Percentiles rank a stretch among this genome's conserved stretches.
phyloP scores from a whole-genome alignment of 2,329 filamentous ascomycete species.

The Simplicillium aogashimaense region DNA sequence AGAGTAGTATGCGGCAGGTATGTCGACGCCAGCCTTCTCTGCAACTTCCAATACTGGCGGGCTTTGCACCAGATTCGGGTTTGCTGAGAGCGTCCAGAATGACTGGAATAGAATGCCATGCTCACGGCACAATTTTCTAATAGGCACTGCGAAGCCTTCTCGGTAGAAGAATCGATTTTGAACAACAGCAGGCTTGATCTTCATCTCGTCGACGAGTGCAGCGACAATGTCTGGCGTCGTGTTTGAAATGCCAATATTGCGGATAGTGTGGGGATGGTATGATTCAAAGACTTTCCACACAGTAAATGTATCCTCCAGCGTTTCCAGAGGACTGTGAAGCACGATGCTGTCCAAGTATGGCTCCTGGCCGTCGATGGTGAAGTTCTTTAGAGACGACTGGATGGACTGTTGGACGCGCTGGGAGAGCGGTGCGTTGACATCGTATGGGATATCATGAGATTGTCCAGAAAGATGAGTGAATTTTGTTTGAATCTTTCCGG shows the following conservation, averaged over 20 bases:
- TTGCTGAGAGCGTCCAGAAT: constrained; percentile 45
- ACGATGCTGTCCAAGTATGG: constrained; percentile 62
- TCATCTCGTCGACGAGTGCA: constrained; percentile 34
- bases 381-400: constrained; percentile 53
- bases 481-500: constrained; percentile 80
- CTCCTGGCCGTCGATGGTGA: constrained; percentile 31
- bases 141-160: constrained; percentile 47
- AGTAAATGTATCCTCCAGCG: constrained; percentile 38
- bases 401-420: constrained; percentile 61
- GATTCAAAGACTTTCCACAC: constrained; percentile 58
- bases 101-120: constrained; percentile 36
- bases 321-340: constrained; percentile 51
- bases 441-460: constrained; percentile 51
- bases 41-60: constrained; percentile 41
- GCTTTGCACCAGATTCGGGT: constrained; percentile 25
- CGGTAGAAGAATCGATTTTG: constrained; percentile 64
- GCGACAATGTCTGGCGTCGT: constrained; percentile 47
- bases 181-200: constrained; percentile 44
- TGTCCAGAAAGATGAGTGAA: constrained; percentile 60
- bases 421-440: constrained; percentile 43
- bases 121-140: constrained; percentile 43
- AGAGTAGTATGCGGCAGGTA: constrained; percentile 33
- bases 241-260: constrained; percentile 68
- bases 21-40: constrained; percentile 20
- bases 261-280: constrained; percentile 56